Evolutionary conservation across 371 early-diverging fungal genomes (phyloP).

Genomic region (Rozella allomycis): DNA sequence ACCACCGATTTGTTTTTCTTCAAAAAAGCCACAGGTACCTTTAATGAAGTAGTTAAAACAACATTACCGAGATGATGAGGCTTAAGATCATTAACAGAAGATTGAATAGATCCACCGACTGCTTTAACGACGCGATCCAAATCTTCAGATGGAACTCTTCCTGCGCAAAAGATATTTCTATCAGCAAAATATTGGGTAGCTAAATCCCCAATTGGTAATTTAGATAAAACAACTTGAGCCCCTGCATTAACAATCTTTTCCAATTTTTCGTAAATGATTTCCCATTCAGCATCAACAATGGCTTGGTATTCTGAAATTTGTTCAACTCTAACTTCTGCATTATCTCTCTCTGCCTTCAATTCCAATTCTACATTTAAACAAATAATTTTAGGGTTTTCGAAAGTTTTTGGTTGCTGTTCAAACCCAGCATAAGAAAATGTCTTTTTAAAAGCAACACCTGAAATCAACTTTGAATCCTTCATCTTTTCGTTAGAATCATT

Average conservation of each 20-base stretch:
- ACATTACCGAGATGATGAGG: slow-evolving; percentile 15
- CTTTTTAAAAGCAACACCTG: slow-evolving; percentile 99
- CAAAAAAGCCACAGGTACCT: slow-evolving; percentile 76
- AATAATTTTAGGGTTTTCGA: slow-evolving; percentile 80
- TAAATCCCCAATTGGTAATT: slow-evolving; percentile 96
- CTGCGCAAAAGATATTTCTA: slow-evolving; percentile 97
- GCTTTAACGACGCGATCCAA: slow-evolving; percentile 81
- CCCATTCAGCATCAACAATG: slow-evolving; percentile 99
- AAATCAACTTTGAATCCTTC: slow-evolving; percentile 83
- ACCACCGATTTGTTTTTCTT: slow-evolving; percentile 95
- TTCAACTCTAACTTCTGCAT: slow-evolving; percentile 97
- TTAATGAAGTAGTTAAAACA: neutral
- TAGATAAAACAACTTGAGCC: slow-evolving; percentile 97
- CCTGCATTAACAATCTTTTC: slow-evolving; percentile 92
- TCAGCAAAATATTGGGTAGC: slow-evolving; percentile 99
- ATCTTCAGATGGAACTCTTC: slow-evolving; percentile 88
- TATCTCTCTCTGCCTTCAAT: slow-evolving; percentile 98
- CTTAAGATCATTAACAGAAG: slow-evolving; percentile 65
- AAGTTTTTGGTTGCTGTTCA: slow-evolving; percentile 97
- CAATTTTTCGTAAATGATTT: slow-evolving; percentile 94
- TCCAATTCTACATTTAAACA: slow-evolving; percentile 97
- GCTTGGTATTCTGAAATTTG: slow-evolving; percentile 94
- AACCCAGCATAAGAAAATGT: slow-evolving; percentile 99
- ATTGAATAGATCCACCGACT: slow-evolving; percentile 84
- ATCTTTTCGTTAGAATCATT: neutral